Base-by-base conservation (phyloP, 352 stramenopile species). In the Phytophthora colocasiae region DNA sequence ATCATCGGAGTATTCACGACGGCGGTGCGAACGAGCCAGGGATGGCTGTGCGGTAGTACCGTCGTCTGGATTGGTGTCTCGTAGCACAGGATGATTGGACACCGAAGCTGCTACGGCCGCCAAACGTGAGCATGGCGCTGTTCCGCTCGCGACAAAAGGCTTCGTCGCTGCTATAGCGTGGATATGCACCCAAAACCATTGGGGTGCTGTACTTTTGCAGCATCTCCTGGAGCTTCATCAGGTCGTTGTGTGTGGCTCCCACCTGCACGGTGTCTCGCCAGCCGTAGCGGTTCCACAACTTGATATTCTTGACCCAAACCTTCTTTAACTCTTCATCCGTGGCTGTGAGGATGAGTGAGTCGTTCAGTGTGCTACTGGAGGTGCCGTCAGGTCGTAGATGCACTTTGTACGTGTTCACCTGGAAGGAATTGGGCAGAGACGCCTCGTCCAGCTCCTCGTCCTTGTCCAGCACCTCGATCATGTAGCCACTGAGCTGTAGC, bases 271-370 rank as follows among this genome's bases (percentile, higher is more conserved):
- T 82, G 7, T 90, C 85, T 46, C 79, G 69, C 85, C 85, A 93
- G 26, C 81, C 85, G 50, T 86, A 91, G 46, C 82, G 82, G 22
- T 86, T 87, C 85, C 85, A 93, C 31, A 77, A 66, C 17, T 71
- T 72, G 57, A 93, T 76, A 36, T 79, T 81, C 63, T 87, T 84
- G 32, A 93, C 73, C 85, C 85, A 93, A 6, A 83, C 58, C 29
- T 83, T 69, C 56, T 89, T 89, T 3, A 71, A 47, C 27, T 58
- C 54, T 27, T 75, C 57, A 44, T 90, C 77, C 0, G 62, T 66
- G 19, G 85, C 81, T 10, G 82, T 74, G 3, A 93, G 69, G 53
- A 85, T 71, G 8, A 91, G 46, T 34, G 80, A 83, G 58, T 91
- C 85, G 31, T 66, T 54, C 10, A 77, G 22, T 26, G 58, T 56